These are phyloP conservation scores for Alternaria brassicae DNA, from an alignment of 2,329 filamentous ascomycete species.

Conservation along the genomic window DNA sequence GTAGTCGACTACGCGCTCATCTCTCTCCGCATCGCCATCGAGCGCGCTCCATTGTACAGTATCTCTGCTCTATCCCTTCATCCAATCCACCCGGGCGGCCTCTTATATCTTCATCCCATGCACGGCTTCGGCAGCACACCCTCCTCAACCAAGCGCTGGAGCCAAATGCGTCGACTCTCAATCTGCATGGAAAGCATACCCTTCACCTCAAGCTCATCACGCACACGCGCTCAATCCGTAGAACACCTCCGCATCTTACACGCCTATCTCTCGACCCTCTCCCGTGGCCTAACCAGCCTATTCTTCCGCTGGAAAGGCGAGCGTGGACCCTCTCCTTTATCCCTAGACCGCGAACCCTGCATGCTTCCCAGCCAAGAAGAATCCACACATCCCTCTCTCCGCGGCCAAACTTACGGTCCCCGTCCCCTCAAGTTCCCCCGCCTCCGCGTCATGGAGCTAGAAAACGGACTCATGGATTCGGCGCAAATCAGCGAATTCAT, in stretches of 20 bases:
- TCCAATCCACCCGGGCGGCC: constrained; percentile 75
- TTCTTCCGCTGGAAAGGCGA: constrained; percentile 78
- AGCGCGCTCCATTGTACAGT: constrained; percentile 70
- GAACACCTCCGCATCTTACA: constrained; percentile 73
- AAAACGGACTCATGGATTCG: constrained; percentile 75
- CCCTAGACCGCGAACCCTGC: constrained; percentile 73
- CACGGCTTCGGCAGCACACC: constrained; percentile 78
- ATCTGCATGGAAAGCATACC: constrained; percentile 74
- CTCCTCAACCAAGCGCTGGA: constrained; percentile 74
- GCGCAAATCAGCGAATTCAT: constrained; percentile 75
- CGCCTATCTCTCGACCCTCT: constrained; percentile 77
- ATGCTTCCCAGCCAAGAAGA: constrained; percentile 61
- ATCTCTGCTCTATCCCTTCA: constrained; percentile 75
- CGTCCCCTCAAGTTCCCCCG: constrained; percentile 67
- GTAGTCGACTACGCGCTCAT: constrained; percentile 89
- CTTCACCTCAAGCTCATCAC: constrained; percentile 61
- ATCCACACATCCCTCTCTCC: constrained; percentile 40
- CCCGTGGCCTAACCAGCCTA: constrained; percentile 70
- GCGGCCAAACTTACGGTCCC: constrained; percentile 43
- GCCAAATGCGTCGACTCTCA: constrained; percentile 75
- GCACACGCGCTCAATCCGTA: constrained; percentile 68
- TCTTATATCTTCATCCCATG: constrained; percentile 78
- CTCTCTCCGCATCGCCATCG: constrained; percentile 82
- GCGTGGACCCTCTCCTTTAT: constrained; percentile 76
- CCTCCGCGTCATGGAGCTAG: constrained; percentile 72